Conservation (phyloP, 2,329 filamentous ascomycete species). For the Pseudogymnoascus sp. region DNA sequence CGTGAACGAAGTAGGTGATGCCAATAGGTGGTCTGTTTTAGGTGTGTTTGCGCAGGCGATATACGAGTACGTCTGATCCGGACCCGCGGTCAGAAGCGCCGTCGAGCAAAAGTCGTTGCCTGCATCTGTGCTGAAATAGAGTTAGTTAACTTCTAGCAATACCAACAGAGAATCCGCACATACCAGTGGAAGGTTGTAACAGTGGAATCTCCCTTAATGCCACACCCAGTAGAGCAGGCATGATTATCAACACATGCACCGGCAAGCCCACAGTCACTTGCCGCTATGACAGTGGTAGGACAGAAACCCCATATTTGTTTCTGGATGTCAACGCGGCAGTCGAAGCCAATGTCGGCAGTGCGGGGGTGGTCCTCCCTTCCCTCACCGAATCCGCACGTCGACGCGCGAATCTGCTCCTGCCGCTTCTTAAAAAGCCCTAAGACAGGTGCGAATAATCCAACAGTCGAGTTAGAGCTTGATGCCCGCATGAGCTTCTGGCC, state of each 20-base stretch:
- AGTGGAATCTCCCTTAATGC: slow-evolving; percentile 16
- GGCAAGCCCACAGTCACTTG: slow-evolving; percentile 32
- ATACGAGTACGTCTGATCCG: slow-evolving; percentile 30
- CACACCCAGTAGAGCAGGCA: slow-evolving; percentile 30
- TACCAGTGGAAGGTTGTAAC: slow-evolving; percentile 24
- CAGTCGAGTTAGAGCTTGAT: background rate
- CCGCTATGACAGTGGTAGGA: slow-evolving; percentile 29
- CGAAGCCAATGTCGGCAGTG: slow-evolving; percentile 29
- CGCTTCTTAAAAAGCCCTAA: background rate
- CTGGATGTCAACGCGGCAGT: slow-evolving; percentile 30
- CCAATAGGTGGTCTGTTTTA: slow-evolving; percentile 10
- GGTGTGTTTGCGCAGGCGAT: slow-evolving; percentile 27
- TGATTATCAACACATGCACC: slow-evolving; percentile 30
- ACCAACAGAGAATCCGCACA: slow-evolving; percentile 28
- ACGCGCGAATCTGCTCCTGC: background rate
- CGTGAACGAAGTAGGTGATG: background rate
- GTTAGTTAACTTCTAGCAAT: background rate
- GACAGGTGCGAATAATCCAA: background rate
- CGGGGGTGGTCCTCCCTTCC: slow-evolving; percentile 26
- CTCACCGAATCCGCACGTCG: slow-evolving; percentile 27
- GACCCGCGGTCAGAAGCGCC: slow-evolving; percentile 27
- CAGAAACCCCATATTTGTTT: slow-evolving; percentile 35
- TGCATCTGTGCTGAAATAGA: slow-evolving; percentile 13
- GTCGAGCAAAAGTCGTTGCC: slow-evolving; percentile 28
- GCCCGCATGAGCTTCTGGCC: background rate